These are phyloP conservation scores for Aureobasidium sp. DNA, from an alignment of 2,329 filamentous ascomycete species.

Conservation along the genomic window DNA sequence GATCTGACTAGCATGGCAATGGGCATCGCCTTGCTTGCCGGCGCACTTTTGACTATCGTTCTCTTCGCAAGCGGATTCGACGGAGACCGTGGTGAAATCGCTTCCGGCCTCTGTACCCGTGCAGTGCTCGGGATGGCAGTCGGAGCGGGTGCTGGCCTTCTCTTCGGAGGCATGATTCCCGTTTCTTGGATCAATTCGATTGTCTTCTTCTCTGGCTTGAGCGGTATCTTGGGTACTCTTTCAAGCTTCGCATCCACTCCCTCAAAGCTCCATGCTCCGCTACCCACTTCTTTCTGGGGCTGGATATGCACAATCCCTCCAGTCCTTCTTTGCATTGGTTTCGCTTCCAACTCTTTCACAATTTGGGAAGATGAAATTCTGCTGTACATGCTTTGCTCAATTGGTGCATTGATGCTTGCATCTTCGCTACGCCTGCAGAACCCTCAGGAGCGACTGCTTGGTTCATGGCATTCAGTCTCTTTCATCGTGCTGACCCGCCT, in stretches of 20 bases:
- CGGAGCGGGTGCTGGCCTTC: constrained; percentile 21
- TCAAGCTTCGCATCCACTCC: constrained; percentile 34
- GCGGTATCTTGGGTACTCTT: constrained; percentile 31
- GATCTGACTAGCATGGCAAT: constrained; percentile 78
- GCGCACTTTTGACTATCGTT: constrained; percentile 59
- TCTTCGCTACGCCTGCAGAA: constrained; percentile 66
- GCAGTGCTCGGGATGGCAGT: constrained; percentile 32
- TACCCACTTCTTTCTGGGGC: constrained; percentile 78
- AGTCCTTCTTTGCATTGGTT: constrained; percentile 80
- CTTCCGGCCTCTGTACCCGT: constrained; percentile 43
- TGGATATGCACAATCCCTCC: constrained; percentile 76
- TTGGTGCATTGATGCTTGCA: constrained; percentile 66
- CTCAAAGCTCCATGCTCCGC: constrained; percentile 39
- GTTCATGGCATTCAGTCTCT: constrained; percentile 73
- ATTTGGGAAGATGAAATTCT: constrained; percentile 98
- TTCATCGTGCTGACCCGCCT: constrained; percentile 73
- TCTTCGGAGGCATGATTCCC: constrained; percentile 21
- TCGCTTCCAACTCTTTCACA: constrained; percentile 95
- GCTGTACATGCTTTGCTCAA: constrained; percentile 82
- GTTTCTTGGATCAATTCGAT: constrained; percentile 31
- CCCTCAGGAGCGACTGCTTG: constrained; percentile 61
- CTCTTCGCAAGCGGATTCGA: constrained; percentile 59
- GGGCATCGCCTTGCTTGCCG: constrained; percentile 63
- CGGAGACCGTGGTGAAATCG: constrained; percentile 46
- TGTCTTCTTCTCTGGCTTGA: constrained; percentile 33